Base-by-base conservation (phyloP, 768 basidiomycete genomes). In the Naematelia encephala region DNA sequence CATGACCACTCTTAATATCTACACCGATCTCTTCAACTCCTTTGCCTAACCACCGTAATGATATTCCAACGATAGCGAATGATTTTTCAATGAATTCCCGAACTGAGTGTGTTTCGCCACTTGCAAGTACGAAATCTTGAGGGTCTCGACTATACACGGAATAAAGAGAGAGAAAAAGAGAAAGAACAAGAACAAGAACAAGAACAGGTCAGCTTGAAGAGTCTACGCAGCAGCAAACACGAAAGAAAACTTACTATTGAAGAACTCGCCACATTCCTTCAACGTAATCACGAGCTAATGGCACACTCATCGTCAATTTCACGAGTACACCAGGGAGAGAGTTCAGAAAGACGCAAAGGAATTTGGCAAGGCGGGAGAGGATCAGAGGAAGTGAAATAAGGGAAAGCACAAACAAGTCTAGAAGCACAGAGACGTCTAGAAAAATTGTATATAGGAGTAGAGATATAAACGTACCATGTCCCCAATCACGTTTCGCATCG, bases 201-300 rank as follows among this genome's bases (percentile, higher is more conserved):
- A n/a, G n/a, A n/a, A n/a, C n/a, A n/a, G n/a, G n/a, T n/a, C n/a
- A n/a, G n/a, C n/a, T n/a, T n/a, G n/a, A n/a, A n/a, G n/a, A n/a
- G n/a, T n/a, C n/a, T n/a, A n/a, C n/a, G n/a, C n/a, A n/a, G n/a
- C n/a, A n/a, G n/a, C n/a, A n/a, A n/a, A n/a, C n/a, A n/a, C n/a
- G n/a, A n/a, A n/a, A n/a, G n/a, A 16, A 39, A 8, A 16, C 61
- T 29, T 64, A 63, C 77, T 94, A 91, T 77, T 98, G 93, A 46
- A 97, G 85, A 85, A 98, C 91, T 72, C 83, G 82, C 91, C 92
- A 96, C 93, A 96, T 96, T 42, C 93, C 93, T 79, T 97, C 93
- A 10, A 96, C 88, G 75, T 94, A 96, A 63, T 80, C 79, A 29
- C 71, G 63, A n/a, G 79, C 71, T 47, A 64, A 48, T 14, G 54